A percentile compares a stretch with the other conserved stretches of the same genome.
Evolutionary conservation across 441 rosid species (phyloP).

Genomic region (Theobroma grandiflorum): DNA sequence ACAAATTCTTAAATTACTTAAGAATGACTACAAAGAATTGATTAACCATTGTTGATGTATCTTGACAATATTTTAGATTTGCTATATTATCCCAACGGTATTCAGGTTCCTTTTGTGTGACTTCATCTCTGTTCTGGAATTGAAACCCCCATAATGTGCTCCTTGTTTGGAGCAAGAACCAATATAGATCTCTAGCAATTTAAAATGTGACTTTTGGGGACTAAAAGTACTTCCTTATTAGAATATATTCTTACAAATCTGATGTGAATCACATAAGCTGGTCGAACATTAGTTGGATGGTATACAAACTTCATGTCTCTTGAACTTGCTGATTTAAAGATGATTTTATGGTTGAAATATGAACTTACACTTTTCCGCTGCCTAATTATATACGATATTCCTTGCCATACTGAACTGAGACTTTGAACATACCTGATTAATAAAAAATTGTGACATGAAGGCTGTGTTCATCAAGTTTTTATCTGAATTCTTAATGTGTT

Average conservation of each 20-base stretch:
- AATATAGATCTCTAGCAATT: neutral
- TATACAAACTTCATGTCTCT: neutral
- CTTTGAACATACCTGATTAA: neutral
- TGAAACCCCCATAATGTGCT: neutral
- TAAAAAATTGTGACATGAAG: neutral
- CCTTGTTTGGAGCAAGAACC: neutral
- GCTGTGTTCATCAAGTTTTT: constrained; percentile 8
- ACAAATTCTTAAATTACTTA: neutral
- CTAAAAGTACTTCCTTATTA: neutral
- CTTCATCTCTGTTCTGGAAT: neutral
- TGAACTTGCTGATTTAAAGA: neutral
- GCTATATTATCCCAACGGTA: neutral
- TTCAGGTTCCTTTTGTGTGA: neutral
- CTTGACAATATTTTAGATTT: neutral
- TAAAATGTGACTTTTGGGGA: neutral
- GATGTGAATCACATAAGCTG: neutral
- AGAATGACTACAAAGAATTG: neutral
- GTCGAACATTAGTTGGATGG: neutral
- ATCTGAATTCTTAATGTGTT: neutral
- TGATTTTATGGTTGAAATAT: neutral
- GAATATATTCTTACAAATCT: neutral
- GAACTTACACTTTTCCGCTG: neutral
- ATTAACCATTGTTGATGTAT: neutral
- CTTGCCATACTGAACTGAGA: neutral
- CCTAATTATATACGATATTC: neutral